phyloP scores from a whole-genome alignment of 1,139 yeast species.

The Kodamaea sp. region DNA sequence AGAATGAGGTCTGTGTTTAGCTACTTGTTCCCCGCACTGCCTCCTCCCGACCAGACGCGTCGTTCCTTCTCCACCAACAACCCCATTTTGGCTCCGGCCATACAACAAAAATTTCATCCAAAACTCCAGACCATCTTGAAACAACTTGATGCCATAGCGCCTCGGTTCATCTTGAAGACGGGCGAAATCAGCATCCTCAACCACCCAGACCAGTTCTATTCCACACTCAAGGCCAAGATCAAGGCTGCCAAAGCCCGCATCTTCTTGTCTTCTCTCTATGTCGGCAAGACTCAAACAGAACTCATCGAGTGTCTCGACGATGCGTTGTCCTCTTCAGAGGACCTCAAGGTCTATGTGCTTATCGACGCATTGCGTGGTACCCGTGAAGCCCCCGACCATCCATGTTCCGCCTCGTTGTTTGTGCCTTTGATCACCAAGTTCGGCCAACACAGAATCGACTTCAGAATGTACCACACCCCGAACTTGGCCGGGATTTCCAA shows the following conservation, averaged over 20 bases:
- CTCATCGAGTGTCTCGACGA: conserved; percentile 58
- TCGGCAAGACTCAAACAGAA: conserved; percentile 82
- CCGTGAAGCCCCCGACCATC: conserved; percentile 75
- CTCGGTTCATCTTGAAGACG: conserved; percentile 62
- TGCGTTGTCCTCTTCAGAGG: conserved; percentile 60
- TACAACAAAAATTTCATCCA: conserved; percentile 44
- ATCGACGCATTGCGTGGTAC: conserved; percentile 93
- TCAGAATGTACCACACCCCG: conserved; percentile 90
- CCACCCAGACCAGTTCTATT: conserved; percentile 72
- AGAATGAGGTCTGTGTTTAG: conserved; percentile 9
- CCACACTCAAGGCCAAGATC: conserved; percentile 58
- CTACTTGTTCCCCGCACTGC: conserved; percentile 8
- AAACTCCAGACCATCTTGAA: conserved; percentile 49
- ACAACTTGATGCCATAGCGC: conserved; percentile 67
- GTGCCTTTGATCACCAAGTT: conserved; percentile 66
- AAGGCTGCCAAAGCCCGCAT: conserved; percentile 56
- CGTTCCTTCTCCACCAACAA: conserved; percentile 34
- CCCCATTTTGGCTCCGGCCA: conserved; percentile 18
- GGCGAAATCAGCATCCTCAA: conserved; percentile 64
- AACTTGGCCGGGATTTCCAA: conserved; percentile 70
- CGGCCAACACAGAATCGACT: conserved; percentile 70
- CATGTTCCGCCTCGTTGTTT: conserved; percentile 74
- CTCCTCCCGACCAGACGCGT: conserved; percentile 12
- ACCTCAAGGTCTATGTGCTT: conserved; percentile 68
- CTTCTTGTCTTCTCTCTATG: conserved; percentile 81